Evolutionary conservation across 441 rosid genomes (phyloP).

Genomic region (Sinapis alba): DNA sequence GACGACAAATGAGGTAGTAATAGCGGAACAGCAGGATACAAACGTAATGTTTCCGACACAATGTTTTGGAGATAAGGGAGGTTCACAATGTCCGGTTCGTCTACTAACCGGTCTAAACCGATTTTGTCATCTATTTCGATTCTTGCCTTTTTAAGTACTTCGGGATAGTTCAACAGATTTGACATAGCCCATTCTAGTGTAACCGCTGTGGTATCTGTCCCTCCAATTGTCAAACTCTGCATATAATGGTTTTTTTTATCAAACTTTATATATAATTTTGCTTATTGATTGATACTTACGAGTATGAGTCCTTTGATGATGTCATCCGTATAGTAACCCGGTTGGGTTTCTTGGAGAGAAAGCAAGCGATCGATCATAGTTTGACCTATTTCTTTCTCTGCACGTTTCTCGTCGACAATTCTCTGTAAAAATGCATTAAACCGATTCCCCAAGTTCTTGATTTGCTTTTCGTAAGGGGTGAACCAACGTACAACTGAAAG

Average conservation of each 20-base stretch:
- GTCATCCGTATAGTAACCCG: slow-evolving; percentile 46
- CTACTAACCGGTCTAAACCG: slow-evolving; percentile 45
- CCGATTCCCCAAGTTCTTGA: slow-evolving; percentile 22
- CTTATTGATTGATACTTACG: slow-evolving; percentile 33
- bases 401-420: slow-evolving; percentile 47
- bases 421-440: slow-evolving; percentile 47
- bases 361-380: slow-evolving; percentile 52
- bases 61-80: slow-evolving; percentile 52
- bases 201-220: slow-evolving; percentile 47
- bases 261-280: not conserved
- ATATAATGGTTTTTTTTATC: not conserved
- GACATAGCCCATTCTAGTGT: slow-evolving; percentile 58
- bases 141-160: slow-evolving; percentile 41
- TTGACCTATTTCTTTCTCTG: slow-evolving; percentile 22
- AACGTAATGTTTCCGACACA: slow-evolving; percentile 47
- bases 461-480: slow-evolving; percentile 31
- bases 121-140: slow-evolving; percentile 44
- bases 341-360: slow-evolving; percentile 45
- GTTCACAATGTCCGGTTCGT: slow-evolving; percentile 43
- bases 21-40: slow-evolving; percentile 52
- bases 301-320: slow-evolving; percentile 49
- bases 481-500: slow-evolving; percentile 44
- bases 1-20: slow-evolving; percentile 51
- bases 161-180: slow-evolving; percentile 49
- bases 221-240: slow-evolving; percentile 36